Evolutionary conservation across 768 basidiomycete genomes (phyloP), one percentile per base, ranked within the genome.

Genomic region (Tulasnella sp.): DNA sequence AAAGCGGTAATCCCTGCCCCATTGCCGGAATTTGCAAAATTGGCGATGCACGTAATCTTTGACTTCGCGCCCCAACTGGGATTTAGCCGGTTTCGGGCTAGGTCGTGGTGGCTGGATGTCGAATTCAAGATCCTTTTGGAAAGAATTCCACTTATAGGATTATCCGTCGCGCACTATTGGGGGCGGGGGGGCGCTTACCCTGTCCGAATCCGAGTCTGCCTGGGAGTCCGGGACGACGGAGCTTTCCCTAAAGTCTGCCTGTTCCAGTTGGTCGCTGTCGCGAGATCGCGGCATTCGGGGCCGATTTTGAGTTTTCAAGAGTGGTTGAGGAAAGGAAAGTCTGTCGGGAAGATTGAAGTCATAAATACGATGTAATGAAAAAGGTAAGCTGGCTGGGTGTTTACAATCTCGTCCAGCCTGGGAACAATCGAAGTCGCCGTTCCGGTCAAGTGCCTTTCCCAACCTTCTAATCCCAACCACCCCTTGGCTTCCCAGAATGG

Each of bases 401-500:
- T 64, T n/a, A 64, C n/a, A 24, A 64, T 64, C n/a, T 28, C 7
- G 60, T 28, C n/a, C 60, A 12, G 28, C 11, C n/a, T 64, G 60
- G 60, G 60, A 31, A 28, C 5, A 3, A 12, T 64, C 6, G n/a
- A 64, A 64, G 60, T 64, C 60, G 60, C 60, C 60, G 60, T 64
- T 28, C 31, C 60, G 60, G 60, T 64, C 60, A n/a, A 12, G 60
- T 64, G 60, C 60, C 60, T 18, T 24, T 50, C 48, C 18, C 40
- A 20, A 48, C 64, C 20, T 40, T 72, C 46, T 44, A 31, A 54
- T 58, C 12, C 40, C 60, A 72, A 60, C 78, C 72, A 60, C 46
- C 44, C 50, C 60, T 37, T 64, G 60, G 31, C 78, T 44, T 44
- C 44, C 46, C 37, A 58, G 73, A 58, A 81, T 81, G 80, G 44